Percentiles rank a stretch among this genome's conserved stretches.
Conservation (phyloP, 2,329 filamentous ascomycete genomes). For the Trichoderma atrobrunneum region DNA sequence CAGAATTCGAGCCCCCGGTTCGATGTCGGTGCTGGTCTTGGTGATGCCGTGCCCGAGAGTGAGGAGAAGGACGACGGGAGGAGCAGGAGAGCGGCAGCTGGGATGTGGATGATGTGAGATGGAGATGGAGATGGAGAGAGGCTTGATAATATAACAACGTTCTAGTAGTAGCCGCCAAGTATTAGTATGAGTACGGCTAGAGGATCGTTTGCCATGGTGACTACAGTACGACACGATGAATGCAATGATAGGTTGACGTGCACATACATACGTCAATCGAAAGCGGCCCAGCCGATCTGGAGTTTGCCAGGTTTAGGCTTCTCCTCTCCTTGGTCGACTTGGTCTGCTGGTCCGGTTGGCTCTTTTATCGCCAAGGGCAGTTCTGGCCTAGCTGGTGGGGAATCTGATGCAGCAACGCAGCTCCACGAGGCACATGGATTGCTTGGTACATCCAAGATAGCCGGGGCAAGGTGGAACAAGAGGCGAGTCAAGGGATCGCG, state of each 20-base stretch:
- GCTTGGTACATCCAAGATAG: conserved; percentile 6
- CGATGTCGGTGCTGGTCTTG: background rate
- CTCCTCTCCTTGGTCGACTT: background rate
- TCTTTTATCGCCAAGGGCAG: conserved; percentile 4
- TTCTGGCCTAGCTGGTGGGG: conserved; percentile 10
- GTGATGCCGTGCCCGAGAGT: conserved; percentile 4
- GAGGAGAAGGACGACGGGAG: background rate
- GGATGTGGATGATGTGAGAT: conserved; percentile 10
- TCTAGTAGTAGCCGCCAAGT: background rate
- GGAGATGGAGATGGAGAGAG: background rate
- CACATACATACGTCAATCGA: conserved; percentile 10
- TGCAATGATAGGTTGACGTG: background rate
- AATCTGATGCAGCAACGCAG: conserved; percentile 6
- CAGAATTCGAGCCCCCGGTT: conserved; percentile 17
- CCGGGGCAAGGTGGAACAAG: conserved; percentile 14
- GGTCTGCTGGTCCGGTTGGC: background rate
- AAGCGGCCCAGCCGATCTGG: conserved; percentile 12
- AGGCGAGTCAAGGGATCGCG: conserved; percentile 16
- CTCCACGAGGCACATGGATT: conserved; percentile 17
- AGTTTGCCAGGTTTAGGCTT: background rate
- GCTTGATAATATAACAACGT: background rate
- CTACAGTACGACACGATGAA: background rate
- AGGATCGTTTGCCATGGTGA: background rate
- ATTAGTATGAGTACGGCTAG: background rate
- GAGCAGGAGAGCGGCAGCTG: background rate